Evolutionary conservation across 2,329 filamentous ascomycete species (phyloP).

Genomic region (Epichloe elymi): DNA sequence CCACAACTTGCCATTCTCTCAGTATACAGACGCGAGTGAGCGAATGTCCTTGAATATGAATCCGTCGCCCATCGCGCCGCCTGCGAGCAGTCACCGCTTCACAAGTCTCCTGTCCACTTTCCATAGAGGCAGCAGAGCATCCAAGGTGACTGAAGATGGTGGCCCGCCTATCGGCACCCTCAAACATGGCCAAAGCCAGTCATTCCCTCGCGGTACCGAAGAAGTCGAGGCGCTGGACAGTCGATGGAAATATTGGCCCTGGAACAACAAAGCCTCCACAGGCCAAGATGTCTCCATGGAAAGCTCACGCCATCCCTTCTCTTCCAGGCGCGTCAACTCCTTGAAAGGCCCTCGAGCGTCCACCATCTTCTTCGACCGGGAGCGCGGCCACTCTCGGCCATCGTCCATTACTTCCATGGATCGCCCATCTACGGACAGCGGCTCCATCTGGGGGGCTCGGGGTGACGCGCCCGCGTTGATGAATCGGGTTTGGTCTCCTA

Average conservation of each 20-base stretch:
- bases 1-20: conserved; percentile 42
- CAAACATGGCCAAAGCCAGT: conserved; percentile 62
- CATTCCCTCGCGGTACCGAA: conserved; percentile 52
- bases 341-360: conserved; percentile 37
- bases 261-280: conserved; percentile 43
- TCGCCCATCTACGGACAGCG: conserved; percentile 65
- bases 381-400: conserved; percentile 49
- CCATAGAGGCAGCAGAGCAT: conserved; percentile 44
- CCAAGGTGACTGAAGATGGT: conserved; percentile 35
- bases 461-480: conserved; percentile 34
- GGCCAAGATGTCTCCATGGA: conserved; percentile 26
- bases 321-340: conserved; percentile 30
- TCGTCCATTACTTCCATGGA: conserved; percentile 57
- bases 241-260: conserved; percentile 44
- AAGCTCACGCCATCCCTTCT: conserved; percentile 23
- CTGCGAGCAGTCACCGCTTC: conserved; percentile 23
- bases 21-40: conserved; percentile 34
- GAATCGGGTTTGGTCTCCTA: conserved; percentile 50
- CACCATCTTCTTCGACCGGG: conserved; percentile 39
- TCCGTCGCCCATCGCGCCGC: conserved; percentile 26
- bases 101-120: conserved; percentile 45
- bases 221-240: conserved; percentile 38
- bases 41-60: conserved; percentile 25
- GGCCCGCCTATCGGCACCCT: conserved; percentile 56
- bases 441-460: conserved; percentile 57